Conservation (phyloP, 2,329 filamentous ascomycete species). For the Stagonosporopsis tanaceti region DNA sequence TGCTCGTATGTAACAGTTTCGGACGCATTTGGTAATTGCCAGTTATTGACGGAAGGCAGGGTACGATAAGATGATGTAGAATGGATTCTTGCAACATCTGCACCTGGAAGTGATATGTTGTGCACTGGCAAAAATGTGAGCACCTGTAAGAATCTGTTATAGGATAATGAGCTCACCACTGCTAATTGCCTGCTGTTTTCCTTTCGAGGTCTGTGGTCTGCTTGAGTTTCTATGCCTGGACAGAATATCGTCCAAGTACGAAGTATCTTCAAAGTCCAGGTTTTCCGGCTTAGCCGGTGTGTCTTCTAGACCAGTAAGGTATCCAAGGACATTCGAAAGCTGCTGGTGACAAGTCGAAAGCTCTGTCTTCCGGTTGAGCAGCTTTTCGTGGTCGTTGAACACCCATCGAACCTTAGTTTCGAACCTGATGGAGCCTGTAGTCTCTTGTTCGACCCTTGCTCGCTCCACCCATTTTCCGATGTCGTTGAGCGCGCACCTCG, state of each 20-base stretch:
- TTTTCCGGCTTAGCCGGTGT: not conserved
- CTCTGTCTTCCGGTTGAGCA: conserved; percentile 31
- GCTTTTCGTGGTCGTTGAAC: conserved; percentile 35
- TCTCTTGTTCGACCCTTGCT: conserved; percentile 26
- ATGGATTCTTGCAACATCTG: no score
- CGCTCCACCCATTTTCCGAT: conserved; percentile 38
- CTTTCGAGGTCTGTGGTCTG: not conserved
- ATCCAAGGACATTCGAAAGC: conserved; percentile 32
- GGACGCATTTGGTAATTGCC: not conserved
- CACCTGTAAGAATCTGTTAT: no score
- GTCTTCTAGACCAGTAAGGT: conserved; percentile 29
- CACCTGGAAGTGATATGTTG: not conserved
- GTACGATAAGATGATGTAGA: not conserved
- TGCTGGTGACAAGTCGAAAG: conserved; percentile 36
- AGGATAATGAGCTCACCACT: not conserved
- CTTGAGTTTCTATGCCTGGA: conserved; percentile 2
- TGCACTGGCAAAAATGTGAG: not conserved
- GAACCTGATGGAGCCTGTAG: conserved; percentile 28
- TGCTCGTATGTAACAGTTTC: not conserved
- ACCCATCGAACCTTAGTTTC: conserved; percentile 33
- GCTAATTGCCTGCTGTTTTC: not conserved
- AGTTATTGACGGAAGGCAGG: not conserved
- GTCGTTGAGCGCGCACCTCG: conserved; percentile 31
- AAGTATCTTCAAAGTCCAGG: not conserved
- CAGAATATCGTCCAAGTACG: conserved; percentile 7